Conservation (phyloP, 2,329 filamentous ascomycete species). For the Gremmenia infestans region DNA sequence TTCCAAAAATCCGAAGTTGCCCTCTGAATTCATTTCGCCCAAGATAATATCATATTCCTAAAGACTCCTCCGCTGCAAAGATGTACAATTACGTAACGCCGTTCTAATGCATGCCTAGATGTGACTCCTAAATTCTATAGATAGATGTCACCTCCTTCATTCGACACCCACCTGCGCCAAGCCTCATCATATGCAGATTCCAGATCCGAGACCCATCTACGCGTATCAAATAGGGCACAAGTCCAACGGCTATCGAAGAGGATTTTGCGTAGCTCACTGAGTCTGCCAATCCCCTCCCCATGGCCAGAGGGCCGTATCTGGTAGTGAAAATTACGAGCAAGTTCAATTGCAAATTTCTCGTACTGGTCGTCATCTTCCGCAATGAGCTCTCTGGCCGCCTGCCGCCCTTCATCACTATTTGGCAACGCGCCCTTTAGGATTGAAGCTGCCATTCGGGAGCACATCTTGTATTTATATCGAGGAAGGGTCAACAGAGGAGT, state of each 20-base stretch:
- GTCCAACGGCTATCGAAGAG: slow-evolving; percentile 80
- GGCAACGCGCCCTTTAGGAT: slow-evolving; percentile 89
- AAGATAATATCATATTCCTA: not conserved
- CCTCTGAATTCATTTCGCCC: no score
- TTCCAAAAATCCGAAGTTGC: not conserved
- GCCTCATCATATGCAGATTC: slow-evolving; percentile 85
- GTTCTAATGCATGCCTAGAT: slow-evolving; percentile 5
- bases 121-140: slow-evolving; percentile 37
- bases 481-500: slow-evolving; percentile 88
- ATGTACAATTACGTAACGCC: not conserved
- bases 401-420: slow-evolving; percentile 58
- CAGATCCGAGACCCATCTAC: slow-evolving; percentile 83
- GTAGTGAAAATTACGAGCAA: slow-evolving; percentile 63
- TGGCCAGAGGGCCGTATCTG: slow-evolving; percentile 38
- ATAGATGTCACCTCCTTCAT: slow-evolving; percentile 90
- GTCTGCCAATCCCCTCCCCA: slow-evolving; percentile 57
- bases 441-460: slow-evolving; percentile 93
- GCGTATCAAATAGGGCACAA: slow-evolving; percentile 86
- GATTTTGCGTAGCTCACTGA: slow-evolving; percentile 74
- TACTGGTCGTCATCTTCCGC: slow-evolving; percentile 76
- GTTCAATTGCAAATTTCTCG: slow-evolving; percentile 66
- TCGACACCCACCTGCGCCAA: slow-evolving; percentile 82
- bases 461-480: slow-evolving; percentile 97
- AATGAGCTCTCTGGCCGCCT: slow-evolving; percentile 70
- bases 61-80: slow-evolving; percentile 10